Evolutionary conservation across 176 grass and related monocot species (phyloP).

Genomic region (Avena insularis): DNA sequence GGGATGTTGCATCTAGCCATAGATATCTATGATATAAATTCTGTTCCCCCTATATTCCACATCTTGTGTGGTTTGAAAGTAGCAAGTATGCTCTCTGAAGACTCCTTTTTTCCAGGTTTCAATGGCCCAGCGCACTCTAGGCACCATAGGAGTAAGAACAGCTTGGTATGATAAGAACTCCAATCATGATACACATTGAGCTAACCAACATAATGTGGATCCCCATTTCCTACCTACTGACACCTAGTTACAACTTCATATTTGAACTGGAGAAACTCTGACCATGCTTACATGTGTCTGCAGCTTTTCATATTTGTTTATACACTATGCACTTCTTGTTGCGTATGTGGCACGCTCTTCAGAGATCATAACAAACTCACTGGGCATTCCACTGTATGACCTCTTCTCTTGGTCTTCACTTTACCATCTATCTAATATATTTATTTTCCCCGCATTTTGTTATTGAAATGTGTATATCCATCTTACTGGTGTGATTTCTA

Average conservation of each 20-base stretch:
- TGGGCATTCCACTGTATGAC: constrained; percentile 85
- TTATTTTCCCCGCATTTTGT: neutral
- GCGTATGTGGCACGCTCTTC: constrained; percentile 96
- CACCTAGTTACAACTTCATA: too few relatives aligned
- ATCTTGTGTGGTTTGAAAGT: neutral
- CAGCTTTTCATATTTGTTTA: constrained; percentile 91
- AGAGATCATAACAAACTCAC: constrained; percentile 83
- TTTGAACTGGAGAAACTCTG: constrained; percentile 26
- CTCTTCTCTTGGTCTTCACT: constrained; percentile 27
- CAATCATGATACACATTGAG: too few relatives aligned
- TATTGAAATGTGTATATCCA: neutral
- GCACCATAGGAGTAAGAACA: constrained; percentile 78
- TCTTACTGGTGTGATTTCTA: constrained; percentile 1
- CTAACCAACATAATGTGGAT: too few relatives aligned
- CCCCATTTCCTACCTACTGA: too few relatives aligned
- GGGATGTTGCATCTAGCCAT: neutral
- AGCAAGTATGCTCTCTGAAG: constrained; percentile 13
- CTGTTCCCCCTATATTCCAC: neutral
- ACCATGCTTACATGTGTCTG: constrained; percentile 44
- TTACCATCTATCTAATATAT: neutral
- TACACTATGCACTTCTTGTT: constrained; percentile 97
- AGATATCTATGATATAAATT: neutral
- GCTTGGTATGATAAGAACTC: constrained; percentile 64
- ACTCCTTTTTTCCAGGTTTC: constrained; percentile 71
- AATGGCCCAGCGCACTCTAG: constrained; percentile 89